Base-by-base conservation (phyloP, 345 rosid genomes). In the Eucalyptus pauciflora region DNA sequence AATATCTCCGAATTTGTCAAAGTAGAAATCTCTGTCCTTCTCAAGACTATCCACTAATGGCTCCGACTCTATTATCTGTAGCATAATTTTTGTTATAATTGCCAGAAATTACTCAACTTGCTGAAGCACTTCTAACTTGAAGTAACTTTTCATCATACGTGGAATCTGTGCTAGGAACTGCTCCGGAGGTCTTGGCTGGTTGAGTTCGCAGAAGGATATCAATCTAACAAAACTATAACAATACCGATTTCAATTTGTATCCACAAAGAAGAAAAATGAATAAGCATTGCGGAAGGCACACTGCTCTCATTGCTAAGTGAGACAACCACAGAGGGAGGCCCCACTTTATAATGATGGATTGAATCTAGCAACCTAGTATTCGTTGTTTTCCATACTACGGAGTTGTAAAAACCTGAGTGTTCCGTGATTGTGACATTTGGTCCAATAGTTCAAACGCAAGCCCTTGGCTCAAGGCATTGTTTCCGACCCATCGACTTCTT, bases 11-110 rank as follows among this genome's bases (percentile, higher is more conserved):
- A 97, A 91, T 91, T 97, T 98, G 7, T 92, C 95, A 88, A 98
- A 97, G 89, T 98, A 97, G 92, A 96, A 96, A 90, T 96, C 98
- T 91, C 99, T 94, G 92, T 98, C 99, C 93, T 98, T 98, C 90
- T 98, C 99, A 83, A 97, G 96, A 90, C 97, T 94, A 89, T 98
- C 99, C 45, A 96, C 95, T 60, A 95, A 96, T 45, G 96, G 95
- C 94, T 94, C 96, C 94, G 96, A 87, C 90, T 96, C 96, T 13
- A 97, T 96, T 86, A 98, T 95, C 98, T 96, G 96, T 89, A 71
- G 58, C 46, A 41, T 8, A 69, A 86, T 60, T 50, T 50, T 62
- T 54, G 87, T 91, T 90, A 31, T 71, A 10, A 67, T 62, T 29
- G 50, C 25, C 2, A 27, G 37, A 69, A 22, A 62, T 17, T 48